These are phyloP conservation scores for Chaetomiaceae sp. DNA, from an alignment of 2,329 filamentous ascomycete species.

Conservation along the genomic window DNA sequence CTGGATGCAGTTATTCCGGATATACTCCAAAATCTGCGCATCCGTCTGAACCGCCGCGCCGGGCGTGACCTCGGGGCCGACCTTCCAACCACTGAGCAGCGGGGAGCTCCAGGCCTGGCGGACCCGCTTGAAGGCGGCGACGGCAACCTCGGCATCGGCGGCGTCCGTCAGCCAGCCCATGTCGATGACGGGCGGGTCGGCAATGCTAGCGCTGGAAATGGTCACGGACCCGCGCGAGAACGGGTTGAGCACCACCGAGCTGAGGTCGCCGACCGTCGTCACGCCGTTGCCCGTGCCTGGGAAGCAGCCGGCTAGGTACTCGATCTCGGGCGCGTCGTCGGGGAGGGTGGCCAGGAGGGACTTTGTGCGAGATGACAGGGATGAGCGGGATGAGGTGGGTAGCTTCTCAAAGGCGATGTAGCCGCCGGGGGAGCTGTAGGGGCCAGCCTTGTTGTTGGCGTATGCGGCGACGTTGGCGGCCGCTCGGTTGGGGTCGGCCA, in stretches of 20 bases:
- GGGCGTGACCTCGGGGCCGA: background rate
- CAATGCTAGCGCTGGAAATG: constrained; percentile 21
- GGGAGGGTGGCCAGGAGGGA: too few species aligned
- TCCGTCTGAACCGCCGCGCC: background rate
- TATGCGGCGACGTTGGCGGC: background rate
- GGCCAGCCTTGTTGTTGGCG: background rate
- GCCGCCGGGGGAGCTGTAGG: background rate
- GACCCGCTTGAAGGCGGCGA: constrained; percentile 2
- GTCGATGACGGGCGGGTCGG: constrained; percentile 26
- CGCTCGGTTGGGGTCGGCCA: background rate
- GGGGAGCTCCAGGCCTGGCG: background rate
- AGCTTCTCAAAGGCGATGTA: background rate
- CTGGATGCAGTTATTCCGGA: background rate
- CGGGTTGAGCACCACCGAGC: background rate
- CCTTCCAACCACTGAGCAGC: background rate
- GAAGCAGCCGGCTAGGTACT: background rate
- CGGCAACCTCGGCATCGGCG: constrained; percentile 13
- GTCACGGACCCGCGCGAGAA: constrained; percentile 20
- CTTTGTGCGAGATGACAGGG: background rate
- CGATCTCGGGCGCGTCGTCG: background rate
- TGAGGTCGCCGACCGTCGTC: too few species aligned
- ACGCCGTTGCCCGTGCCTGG: background rate
- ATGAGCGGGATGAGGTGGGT: background rate
- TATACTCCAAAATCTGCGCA: background rate
- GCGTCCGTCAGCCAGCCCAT: constrained; percentile 20